Percentiles rank a stretch among this genome's conserved stretches.
Conservation (phyloP, 306 rosid genomes). For the Styphnolobium japonicum region DNA sequence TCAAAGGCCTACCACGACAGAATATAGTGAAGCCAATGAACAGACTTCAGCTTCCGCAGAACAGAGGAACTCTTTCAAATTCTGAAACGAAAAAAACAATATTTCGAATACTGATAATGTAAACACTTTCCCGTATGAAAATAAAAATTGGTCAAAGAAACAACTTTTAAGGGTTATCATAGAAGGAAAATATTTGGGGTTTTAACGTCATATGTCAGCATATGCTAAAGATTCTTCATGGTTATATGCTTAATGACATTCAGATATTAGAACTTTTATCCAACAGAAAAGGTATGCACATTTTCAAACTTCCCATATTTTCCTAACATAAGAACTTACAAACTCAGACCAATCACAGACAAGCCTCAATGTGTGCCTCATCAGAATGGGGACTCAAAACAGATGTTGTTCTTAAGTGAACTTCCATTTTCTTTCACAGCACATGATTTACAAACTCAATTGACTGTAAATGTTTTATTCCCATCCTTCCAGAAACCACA, state of each 20-base stretch:
- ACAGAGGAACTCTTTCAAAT: constrained; percentile 52
- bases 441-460: not conserved
- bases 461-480: not conserved
- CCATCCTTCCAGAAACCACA: not conserved
- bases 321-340: not conserved
- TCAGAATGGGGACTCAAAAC: not conserved
- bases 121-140: not conserved
- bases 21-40: constrained; percentile 59
- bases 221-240: not conserved
- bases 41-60: constrained; percentile 71
- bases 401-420: not conserved
- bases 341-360: not conserved
- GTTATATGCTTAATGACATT: not conserved
- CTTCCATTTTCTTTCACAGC: not conserved
- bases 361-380: not conserved
- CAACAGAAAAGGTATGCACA: not conserved
- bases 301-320: not conserved
- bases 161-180: not conserved
- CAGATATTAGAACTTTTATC: not conserved
- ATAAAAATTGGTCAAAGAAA: not conserved
- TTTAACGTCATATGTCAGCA: not conserved
- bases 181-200: not conserved
- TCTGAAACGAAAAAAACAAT: constrained; percentile 30
- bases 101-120: not conserved
- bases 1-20: constrained; percentile 55